Conservation (phyloP, 1,139 yeast species). For the Lizanozyma gosingica region DNA sequence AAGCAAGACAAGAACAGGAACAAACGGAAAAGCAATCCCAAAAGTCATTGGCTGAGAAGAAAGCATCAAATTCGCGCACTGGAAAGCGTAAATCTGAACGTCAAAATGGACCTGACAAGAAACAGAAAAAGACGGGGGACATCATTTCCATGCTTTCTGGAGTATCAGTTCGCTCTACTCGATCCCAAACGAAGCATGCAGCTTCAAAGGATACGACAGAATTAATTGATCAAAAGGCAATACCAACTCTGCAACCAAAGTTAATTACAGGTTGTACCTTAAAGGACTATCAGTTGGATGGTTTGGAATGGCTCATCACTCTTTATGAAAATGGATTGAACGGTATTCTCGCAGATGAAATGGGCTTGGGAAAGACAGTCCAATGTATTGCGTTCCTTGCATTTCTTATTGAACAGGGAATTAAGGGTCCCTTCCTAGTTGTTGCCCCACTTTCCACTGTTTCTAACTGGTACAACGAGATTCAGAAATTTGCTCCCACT, state of each 20-base stretch:
- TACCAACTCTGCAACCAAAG: conserved; percentile 46
- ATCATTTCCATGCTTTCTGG: conserved; percentile 18
- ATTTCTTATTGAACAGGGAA: conserved; percentile 70
- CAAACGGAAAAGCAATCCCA: conserved; percentile 1
- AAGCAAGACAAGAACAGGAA: conserved; percentile 8
- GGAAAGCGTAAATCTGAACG: conserved; percentile 9
- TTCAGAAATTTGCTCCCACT: conserved; percentile 63
- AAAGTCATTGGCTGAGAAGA: background rate
- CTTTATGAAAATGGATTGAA: conserved; percentile 88
- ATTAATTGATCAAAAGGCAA: conserved; percentile 14
- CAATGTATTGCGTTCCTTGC: conserved; percentile 77
- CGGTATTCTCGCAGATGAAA: conserved; percentile 93
- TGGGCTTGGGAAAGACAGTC: conserved; percentile 92
- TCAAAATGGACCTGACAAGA: conserved; percentile 11
- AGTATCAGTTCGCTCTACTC: conserved; percentile 7
- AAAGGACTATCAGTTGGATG: conserved; percentile 82
- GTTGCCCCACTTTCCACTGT: conserved; percentile 86
- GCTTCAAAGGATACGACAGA: conserved; percentile 16
- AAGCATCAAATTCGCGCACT: background rate
- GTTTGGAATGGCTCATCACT: conserved; percentile 83
- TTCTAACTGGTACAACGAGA: conserved; percentile 75
- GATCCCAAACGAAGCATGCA: conserved; percentile 7
- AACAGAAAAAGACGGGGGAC: conserved; percentile 10
- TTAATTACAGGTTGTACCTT: conserved; percentile 57
- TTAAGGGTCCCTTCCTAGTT: conserved; percentile 75